These are phyloP conservation scores for Astragalus membranaceus DNA, from an alignment of 306 rosid genomes.

Conservation along the genomic window DNA sequence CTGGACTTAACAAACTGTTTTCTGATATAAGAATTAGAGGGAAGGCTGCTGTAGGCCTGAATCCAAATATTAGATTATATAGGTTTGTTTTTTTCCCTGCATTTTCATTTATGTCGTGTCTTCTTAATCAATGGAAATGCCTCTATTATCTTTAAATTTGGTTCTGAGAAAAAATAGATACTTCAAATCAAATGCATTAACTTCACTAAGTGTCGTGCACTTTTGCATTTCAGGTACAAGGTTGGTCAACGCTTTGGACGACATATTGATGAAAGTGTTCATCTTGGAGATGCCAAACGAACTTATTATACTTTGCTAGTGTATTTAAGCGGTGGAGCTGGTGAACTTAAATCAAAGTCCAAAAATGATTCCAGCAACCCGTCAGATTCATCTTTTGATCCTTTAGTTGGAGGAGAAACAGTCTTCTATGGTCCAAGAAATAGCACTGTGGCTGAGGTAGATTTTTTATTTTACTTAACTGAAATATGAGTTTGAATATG, in stretches of 20 bases:
- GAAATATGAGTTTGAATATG: not conserved
- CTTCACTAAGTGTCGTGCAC: conserved; percentile 1
- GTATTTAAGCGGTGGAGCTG: conserved; percentile 73
- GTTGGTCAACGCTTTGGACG: conserved; percentile 86
- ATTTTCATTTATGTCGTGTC: not conserved
- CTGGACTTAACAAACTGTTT: conserved; percentile 62
- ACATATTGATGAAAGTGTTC: conserved; percentile 83
- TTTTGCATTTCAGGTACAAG: conserved; percentile 52
- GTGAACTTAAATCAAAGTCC: conserved; percentile 46
- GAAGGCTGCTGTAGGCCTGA: conserved; percentile 70
- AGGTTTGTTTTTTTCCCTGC: conserved; percentile 42
- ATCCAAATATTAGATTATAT: conserved; percentile 81
- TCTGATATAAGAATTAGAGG: conserved; percentile 64
- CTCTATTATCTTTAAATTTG: not conserved
- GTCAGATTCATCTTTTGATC: conserved; percentile 39
- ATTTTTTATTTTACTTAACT: not conserved
- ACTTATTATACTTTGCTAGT: conserved; percentile 77
- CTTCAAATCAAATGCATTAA: not conserved
- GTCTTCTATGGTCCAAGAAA: conserved; percentile 85
- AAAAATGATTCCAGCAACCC: conserved; percentile 35
- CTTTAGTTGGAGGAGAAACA: conserved; percentile 87
- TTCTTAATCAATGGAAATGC: not conserved
- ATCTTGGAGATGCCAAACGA: conserved; percentile 68
- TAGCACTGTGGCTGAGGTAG: conserved; percentile 72
- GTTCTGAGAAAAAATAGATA: not conserved